Conservation (phyloP, 192 early-diverging fungal species). For the Gigaspora rosea region DNA sequence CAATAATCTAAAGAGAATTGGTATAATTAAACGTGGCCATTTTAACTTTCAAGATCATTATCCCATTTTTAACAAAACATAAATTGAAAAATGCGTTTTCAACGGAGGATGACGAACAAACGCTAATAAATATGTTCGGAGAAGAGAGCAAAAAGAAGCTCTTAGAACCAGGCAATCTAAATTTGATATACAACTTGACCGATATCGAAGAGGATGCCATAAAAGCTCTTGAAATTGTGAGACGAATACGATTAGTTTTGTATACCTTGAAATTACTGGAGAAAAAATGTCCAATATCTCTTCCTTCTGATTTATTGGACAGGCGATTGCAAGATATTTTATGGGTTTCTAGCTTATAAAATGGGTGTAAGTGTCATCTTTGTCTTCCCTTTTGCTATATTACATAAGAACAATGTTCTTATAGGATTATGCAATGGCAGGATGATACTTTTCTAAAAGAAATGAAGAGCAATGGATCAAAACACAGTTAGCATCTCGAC, state of each 20-base stretch:
- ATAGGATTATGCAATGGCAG: constrained; percentile 23
- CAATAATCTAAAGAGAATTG: constrained; percentile 5
- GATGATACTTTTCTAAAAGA: constrained; percentile 23
- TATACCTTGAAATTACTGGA: background rate
- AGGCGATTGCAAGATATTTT: constrained; percentile 12
- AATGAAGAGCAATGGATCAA: constrained; percentile 18
- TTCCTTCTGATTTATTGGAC: constrained; percentile 23
- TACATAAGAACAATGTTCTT: constrained; percentile 9
- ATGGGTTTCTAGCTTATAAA: constrained; percentile 26
- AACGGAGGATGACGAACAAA: constrained; percentile 4
- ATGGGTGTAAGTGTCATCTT: constrained; percentile 27
- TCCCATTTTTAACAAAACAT: constrained; percentile 16
- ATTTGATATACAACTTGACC: constrained; percentile 1
- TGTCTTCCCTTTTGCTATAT: background rate
- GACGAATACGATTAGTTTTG: constrained; percentile 20
- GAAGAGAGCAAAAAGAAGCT: constrained; percentile 20
- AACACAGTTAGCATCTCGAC: constrained; percentile 2
- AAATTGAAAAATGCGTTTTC: constrained; percentile 24
- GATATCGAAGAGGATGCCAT: constrained; percentile 10
- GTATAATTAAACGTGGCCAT: constrained; percentile 15
- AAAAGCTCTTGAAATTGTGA: constrained; percentile 24
- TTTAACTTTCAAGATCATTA: constrained; percentile 16
- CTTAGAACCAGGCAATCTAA: constrained; percentile 16
- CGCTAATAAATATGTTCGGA: constrained; percentile 7
- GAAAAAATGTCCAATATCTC: constrained; percentile 3